A percentile compares a stretch with the other conserved stretches of the same genome.
Conservation (phyloP, 2,329 filamentous ascomycete genomes). For the Metarhizium brunneum region DNA sequence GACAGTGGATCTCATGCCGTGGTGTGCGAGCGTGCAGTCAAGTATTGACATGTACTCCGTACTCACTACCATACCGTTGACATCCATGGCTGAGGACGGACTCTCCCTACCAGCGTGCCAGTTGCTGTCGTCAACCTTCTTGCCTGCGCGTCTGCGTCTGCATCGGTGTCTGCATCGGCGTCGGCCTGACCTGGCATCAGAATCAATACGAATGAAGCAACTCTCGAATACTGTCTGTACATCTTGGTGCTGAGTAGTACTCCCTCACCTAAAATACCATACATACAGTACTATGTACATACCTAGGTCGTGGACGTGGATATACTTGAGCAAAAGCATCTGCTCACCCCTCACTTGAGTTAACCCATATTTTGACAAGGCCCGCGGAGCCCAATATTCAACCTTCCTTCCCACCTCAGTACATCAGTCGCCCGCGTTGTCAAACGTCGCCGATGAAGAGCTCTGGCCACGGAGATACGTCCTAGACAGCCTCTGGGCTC, state of each 20-base stretch:
- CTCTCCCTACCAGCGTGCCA: not conserved
- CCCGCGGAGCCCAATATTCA: too few relatives aligned
- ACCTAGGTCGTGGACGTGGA: too few relatives aligned
- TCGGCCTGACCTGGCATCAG: not conserved
- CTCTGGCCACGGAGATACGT: not conserved
- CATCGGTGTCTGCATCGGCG: not conserved
- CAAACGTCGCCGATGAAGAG: not conserved
- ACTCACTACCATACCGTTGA: not conserved
- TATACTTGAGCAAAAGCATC: too few relatives aligned
- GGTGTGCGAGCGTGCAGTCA: not conserved
- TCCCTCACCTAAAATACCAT: too few relatives aligned
- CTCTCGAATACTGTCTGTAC: not conserved
- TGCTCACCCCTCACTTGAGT: too few relatives aligned
- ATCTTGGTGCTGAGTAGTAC: not conserved
- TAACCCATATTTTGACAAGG: too few relatives aligned
- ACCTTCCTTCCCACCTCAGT: not conserved
- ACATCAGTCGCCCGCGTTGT: not conserved
- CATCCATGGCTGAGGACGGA: not conserved
- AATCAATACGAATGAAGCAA: not conserved
- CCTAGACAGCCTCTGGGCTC: not conserved
- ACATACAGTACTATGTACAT: too few relatives aligned
- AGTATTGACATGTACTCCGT: not conserved
- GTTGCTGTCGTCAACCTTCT: not conserved
- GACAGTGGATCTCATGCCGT: conserved; percentile 3
- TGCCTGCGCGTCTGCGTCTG: not conserved